These are phyloP conservation scores for Gossypium stocksii DNA, from an alignment of 345 rosid genomes.

Conservation along the genomic window DNA sequence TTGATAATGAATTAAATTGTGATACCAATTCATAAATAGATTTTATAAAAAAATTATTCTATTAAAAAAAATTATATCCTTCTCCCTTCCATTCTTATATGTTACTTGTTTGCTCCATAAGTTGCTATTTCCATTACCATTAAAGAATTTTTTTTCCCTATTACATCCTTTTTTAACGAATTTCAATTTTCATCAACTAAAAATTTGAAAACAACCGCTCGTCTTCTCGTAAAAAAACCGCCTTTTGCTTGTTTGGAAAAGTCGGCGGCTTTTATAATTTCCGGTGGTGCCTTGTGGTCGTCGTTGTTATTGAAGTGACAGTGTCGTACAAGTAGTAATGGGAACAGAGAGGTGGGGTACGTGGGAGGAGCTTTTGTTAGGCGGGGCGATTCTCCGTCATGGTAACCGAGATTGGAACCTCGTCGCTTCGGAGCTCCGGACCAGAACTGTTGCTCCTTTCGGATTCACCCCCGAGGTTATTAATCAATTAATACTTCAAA, in stretches of 20 bases:
- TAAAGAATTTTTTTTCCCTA: no score
- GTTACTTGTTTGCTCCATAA: no score
- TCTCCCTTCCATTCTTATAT: no score
- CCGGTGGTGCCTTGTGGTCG: slow-evolving; percentile 2
- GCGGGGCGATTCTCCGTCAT: slow-evolving; percentile 88
- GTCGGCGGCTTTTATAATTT: slow-evolving; percentile 15
- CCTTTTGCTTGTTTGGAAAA: not conserved
- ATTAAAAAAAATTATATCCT: no score
- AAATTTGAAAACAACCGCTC: no score
- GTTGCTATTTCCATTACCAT: no score
- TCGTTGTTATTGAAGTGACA: slow-evolving; percentile 4
- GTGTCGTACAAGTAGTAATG: slow-evolving; percentile 21
- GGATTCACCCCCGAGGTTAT: slow-evolving; percentile 69
- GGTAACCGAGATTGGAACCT: slow-evolving; percentile 71
- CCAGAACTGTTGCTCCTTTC: slow-evolving; percentile 49
- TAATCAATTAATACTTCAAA: not conserved
- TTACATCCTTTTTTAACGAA: no score
- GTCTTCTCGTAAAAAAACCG: no score
- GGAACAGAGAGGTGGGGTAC: slow-evolving; percentile 65
- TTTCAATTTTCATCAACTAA: no score
- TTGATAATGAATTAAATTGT: no score
- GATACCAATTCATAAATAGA: no score
- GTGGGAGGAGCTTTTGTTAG: slow-evolving; percentile 86
- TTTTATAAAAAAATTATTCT: no score
- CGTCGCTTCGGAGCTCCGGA: slow-evolving; percentile 70